Percentiles rank a stretch among this genome's conserved stretches.
Evolutionary conservation across 2,329 filamentous ascomycete species (phyloP).

Genomic region (Monosporascus sp.): DNA sequence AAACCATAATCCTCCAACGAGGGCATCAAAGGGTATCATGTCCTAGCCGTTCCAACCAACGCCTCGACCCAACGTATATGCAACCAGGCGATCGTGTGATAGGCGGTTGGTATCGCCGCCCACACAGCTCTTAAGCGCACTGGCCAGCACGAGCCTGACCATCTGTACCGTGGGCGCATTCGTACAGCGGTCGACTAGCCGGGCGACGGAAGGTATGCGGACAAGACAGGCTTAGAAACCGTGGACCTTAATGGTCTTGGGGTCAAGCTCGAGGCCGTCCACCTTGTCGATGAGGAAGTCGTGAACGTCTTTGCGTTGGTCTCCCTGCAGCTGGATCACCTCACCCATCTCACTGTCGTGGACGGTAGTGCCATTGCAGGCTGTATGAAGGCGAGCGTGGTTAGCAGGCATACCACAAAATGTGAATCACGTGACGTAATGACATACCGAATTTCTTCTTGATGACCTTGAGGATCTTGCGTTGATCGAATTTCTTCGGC

Average conservation of each 20-base stretch:
- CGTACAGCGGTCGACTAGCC: constrained; percentile 14
- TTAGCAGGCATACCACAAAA: too few relatives aligned
- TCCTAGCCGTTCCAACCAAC: constrained; percentile 27
- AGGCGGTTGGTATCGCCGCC: constrained; percentile 18
- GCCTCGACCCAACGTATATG: constrained; percentile 21
- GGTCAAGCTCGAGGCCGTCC: constrained; percentile 87
- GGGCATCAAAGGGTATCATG: constrained; percentile 29
- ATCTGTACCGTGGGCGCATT: constrained; percentile 13
- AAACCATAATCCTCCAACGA: constrained; percentile 13
- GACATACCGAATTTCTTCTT: constrained; percentile 95
- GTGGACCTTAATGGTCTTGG: constrained; percentile 90
- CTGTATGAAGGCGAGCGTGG: constrained; percentile 38
- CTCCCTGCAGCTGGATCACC: constrained; percentile 98
- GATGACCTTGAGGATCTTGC: constrained; percentile 99
- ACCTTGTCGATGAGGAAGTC: constrained; percentile 97
- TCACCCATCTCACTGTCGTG: constrained; percentile 94
- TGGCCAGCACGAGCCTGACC: constrained; percentile 11
- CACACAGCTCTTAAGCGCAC: constrained; percentile 6
- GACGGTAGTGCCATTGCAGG: constrained; percentile 99
- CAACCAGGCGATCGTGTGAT: constrained; percentile 18
- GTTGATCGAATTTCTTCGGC: constrained; percentile 97
- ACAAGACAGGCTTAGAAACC: constrained; percentile 52
- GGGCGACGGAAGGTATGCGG: constrained; percentile 17
- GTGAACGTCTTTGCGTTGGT: constrained; percentile 98
- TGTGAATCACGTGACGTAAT: not conserved